A percentile compares a stretch with the other conserved stretches of the same genome.
phyloP scores from a whole-genome alignment of 1,284 basidiomycete genomes.

The Sanghuangporus baumii region DNA sequence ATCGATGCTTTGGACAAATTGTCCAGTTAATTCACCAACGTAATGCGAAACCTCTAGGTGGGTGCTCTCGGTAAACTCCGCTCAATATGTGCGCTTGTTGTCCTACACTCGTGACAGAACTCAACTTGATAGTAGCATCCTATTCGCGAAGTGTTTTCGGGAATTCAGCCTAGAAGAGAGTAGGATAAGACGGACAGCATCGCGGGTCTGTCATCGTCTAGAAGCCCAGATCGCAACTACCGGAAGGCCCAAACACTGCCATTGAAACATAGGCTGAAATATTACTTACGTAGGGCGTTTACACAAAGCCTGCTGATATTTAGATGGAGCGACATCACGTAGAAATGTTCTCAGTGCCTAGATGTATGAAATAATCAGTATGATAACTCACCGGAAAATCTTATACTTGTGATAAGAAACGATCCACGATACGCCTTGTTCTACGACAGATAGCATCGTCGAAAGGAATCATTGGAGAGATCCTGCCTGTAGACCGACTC shows the following conservation, averaged over 20 bases:
- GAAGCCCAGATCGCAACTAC: constrained; percentile 11
- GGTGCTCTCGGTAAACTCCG: too few relatives aligned
- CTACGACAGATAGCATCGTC: neutral
- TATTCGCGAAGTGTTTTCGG: too few relatives aligned
- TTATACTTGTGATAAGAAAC: constrained; percentile 2
- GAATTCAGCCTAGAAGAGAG: too few relatives aligned
- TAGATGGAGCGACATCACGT: constrained; percentile 13
- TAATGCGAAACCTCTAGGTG: too few relatives aligned
- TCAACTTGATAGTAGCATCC: too few relatives aligned
- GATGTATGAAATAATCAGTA: neutral
- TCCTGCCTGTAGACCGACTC: constrained; percentile 6
- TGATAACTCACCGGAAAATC: constrained; percentile 7
- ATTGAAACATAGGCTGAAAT: neutral
- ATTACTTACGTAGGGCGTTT: constrained; percentile 15
- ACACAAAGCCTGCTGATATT: constrained; percentile 15
- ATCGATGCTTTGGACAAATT: too few relatives aligned
- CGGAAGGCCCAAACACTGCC: neutral
- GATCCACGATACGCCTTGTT: constrained; percentile 3
- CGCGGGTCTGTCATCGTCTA: too few relatives aligned
- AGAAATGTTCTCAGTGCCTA: neutral
- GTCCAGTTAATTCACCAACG: too few relatives aligned
- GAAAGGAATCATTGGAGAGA: neutral
- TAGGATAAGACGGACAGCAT: too few relatives aligned
- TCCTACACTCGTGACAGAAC: too few relatives aligned
- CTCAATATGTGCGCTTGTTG: too few relatives aligned